These are phyloP conservation scores for Colletotrichum viniferum DNA, from an alignment of 2,329 filamentous ascomycete genomes.

Conservation along the genomic window DNA sequence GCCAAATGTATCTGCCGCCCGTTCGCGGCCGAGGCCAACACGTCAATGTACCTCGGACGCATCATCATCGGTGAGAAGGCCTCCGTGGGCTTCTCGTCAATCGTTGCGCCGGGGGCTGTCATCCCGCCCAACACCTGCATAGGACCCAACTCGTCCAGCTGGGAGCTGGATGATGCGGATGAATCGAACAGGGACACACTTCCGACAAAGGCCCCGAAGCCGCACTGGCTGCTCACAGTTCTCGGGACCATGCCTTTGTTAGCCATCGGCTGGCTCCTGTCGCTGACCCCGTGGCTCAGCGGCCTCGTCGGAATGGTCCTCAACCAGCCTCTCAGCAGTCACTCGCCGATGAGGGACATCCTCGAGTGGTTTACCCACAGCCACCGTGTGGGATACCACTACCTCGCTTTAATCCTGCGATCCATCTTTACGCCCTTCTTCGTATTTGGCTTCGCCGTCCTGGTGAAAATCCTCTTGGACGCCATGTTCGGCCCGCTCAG, in stretches of 20 bases:
- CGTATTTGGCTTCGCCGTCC: conserved; percentile 44
- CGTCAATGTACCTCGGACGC: conserved; percentile 59
- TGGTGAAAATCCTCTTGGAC: conserved; percentile 46
- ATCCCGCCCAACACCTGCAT: conserved; percentile 56
- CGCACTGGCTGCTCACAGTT: conserved; percentile 48
- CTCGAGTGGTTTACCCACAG: conserved; percentile 54
- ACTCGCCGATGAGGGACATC: conserved; percentile 43
- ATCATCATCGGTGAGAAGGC: conserved; percentile 54
- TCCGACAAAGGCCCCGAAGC: conserved; percentile 37
- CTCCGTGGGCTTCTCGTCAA: conserved; percentile 51
- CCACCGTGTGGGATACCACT: conserved; percentile 53
- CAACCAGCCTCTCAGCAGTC: conserved; percentile 41
- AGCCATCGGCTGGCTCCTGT: conserved; percentile 42
- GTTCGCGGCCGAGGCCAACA: conserved; percentile 61
- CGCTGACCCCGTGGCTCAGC: conserved; percentile 48
- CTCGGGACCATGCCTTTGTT: conserved; percentile 48
- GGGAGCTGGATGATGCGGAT: conserved; percentile 53
- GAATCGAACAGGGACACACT: conserved; percentile 52
- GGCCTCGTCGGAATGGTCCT: conserved; percentile 67
- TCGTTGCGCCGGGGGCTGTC: conserved; percentile 53
- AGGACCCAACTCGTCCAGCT: conserved; percentile 61
- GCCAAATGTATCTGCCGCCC: conserved; percentile 51
- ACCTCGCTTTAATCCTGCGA: conserved; percentile 48
- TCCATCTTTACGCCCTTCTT: conserved; percentile 46
- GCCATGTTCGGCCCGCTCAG: conserved; percentile 39